Evolutionary conservation across 768 basidiomycete species (phyloP).

Genomic region (Boletus coccyginus): DNA sequence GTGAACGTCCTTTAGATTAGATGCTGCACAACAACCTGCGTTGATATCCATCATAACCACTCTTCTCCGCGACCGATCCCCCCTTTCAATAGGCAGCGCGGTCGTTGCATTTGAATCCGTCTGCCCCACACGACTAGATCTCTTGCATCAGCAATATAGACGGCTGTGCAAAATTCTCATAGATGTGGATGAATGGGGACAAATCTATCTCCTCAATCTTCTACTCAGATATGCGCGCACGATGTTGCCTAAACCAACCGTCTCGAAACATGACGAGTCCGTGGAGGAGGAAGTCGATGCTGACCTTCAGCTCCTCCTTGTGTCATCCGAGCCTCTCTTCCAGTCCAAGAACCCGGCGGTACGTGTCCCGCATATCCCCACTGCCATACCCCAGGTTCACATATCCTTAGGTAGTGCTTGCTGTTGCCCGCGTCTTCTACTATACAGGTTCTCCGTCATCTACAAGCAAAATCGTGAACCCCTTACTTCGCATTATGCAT

Average conservation of each 20-base stretch:
- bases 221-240: slow-evolving; percentile 78
- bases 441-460: slow-evolving; percentile 63
- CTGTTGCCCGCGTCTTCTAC: slow-evolving; percentile 69
- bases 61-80: slow-evolving; percentile 71
- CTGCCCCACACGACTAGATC: slow-evolving; percentile 84
- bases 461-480: slow-evolving; percentile 57
- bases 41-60: slow-evolving; percentile 66
- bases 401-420: slow-evolving; percentile 67
- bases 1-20: slow-evolving; percentile 52
- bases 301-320: slow-evolving; percentile 74
- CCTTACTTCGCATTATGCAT: slow-evolving; percentile 72
- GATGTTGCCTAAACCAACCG: slow-evolving; percentile 70
- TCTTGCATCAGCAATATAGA: slow-evolving; percentile 86
- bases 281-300: slow-evolving; percentile 66
- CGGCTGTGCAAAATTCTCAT: slow-evolving; percentile 79
- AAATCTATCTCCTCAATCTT: slow-evolving; percentile 74
- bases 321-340: slow-evolving; percentile 71
- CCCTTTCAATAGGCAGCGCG: slow-evolving; percentile 85
- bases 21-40: slow-evolving; percentile 65
- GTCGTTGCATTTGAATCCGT: slow-evolving; percentile 82
- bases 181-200: slow-evolving; percentile 97
- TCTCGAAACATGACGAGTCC: slow-evolving; percentile 29
- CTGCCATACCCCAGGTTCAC: neutral
- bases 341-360: slow-evolving; percentile 89
- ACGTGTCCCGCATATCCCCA: slow-evolving; percentile 23